These are phyloP conservation scores for Colletotrichum shisoi DNA, from an alignment of 2,329 filamentous ascomycete genomes.

Conservation along the genomic window DNA sequence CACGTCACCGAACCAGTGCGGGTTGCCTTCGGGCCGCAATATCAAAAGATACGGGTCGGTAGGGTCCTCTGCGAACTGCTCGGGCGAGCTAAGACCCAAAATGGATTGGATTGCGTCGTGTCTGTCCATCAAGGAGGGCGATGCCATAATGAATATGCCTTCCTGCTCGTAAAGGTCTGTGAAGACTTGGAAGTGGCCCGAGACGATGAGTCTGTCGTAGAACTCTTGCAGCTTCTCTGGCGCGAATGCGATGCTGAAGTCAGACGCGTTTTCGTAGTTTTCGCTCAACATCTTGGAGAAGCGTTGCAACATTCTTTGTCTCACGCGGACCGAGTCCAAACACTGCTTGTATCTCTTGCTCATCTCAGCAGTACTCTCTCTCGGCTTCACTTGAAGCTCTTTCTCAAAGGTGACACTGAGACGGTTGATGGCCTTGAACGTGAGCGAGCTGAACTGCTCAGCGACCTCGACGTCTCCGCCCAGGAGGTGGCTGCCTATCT, in stretches of 20 bases:
- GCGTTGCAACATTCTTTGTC: constrained; percentile 94
- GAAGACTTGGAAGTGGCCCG: constrained; percentile 87
- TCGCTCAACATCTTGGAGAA: constrained; percentile 91
- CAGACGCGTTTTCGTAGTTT: constrained; percentile 94
- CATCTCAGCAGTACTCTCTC: constrained; percentile 86
- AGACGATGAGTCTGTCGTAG: constrained; percentile 79
- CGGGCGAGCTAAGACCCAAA: constrained; percentile 72
- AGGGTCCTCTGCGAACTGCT: constrained; percentile 71
- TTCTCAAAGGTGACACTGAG: constrained; percentile 91
- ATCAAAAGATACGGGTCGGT: constrained; percentile 86
- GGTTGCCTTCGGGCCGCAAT: constrained; percentile 78
- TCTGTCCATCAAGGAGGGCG: constrained; percentile 76
- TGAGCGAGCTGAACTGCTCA: constrained; percentile 94
- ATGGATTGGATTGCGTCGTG: constrained; percentile 85
- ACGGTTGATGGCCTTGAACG: constrained; percentile 88
- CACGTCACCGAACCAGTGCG: constrained; percentile 83
- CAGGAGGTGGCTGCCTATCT: constrained; percentile 88
- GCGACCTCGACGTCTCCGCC: constrained; percentile 96
- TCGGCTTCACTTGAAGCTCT: constrained; percentile 83
- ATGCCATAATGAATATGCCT: constrained; percentile 84
- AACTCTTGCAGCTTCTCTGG: constrained; percentile 76
- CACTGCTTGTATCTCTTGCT: constrained; percentile 97
- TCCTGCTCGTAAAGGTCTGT: constrained; percentile 74
- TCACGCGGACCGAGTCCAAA: constrained; percentile 92
- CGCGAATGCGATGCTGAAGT: constrained; percentile 83